Percentiles rank a stretch among this genome's conserved stretches.
Evolutionary conservation across 2,329 filamentous ascomycete genomes (phyloP).

Genomic region (Polytolypa hystricis): DNA sequence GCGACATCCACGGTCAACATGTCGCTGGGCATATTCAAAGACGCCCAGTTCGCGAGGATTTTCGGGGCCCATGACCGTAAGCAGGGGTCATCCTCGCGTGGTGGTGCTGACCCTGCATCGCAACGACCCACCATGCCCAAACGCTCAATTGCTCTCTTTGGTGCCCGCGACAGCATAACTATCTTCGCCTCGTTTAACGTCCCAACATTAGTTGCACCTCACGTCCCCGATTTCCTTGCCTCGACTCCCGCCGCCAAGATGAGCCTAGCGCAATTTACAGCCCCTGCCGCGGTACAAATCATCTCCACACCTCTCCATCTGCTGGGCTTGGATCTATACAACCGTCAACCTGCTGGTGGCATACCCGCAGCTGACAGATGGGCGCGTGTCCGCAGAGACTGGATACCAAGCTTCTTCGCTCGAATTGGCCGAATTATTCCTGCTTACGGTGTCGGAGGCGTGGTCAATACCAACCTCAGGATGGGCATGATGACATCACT

Average conservation of each 20-base stretch:
- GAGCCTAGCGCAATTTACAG: conserved; percentile 64
- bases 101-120: neutral
- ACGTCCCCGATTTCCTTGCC: conserved; percentile 46
- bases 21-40: conserved; percentile 78
- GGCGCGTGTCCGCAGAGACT: conserved; percentile 59
- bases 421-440: conserved; percentile 77
- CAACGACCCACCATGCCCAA: conserved; percentile 43
- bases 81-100: neutral
- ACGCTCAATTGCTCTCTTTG: conserved; percentile 67
- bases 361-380: conserved; percentile 50
- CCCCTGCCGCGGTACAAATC: conserved; percentile 68
- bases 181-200: conserved; percentile 91
- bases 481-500: conserved; percentile 54
- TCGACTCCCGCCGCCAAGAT: conserved; percentile 38
- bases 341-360: conserved; percentile 42
- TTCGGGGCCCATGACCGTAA: conserved; percentile 51
- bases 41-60: conserved; percentile 70
- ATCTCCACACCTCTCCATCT: conserved; percentile 75
- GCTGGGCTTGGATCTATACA: conserved; percentile 77
- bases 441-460: conserved; percentile 78
- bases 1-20: conserved; percentile 76
- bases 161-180: conserved; percentile 71
- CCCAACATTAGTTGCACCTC: conserved; percentile 64
- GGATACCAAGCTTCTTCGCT: conserved; percentile 60
- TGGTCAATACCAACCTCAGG: conserved; percentile 68